Evolutionary conservation across 768 basidiomycete genomes (phyloP).

Genomic region (Dentipellis sp.): DNA sequence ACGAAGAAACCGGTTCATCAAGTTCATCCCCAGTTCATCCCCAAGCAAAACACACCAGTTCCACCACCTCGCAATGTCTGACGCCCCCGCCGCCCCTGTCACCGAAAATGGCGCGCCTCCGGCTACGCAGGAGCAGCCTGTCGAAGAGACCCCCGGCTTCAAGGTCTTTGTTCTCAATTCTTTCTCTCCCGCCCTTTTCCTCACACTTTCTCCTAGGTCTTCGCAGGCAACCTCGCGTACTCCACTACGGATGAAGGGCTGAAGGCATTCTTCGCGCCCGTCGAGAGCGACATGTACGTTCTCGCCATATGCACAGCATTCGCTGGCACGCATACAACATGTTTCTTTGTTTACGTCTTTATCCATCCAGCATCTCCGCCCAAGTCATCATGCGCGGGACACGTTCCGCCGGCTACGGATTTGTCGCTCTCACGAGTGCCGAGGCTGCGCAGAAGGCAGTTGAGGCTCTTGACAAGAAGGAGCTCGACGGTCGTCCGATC

Average conservation of each 20-base stretch:
- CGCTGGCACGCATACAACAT: constrained; percentile 6
- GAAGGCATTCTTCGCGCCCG: constrained; percentile 87
- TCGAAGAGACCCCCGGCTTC: constrained; percentile 71
- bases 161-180: constrained; percentile 43
- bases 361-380: constrained; percentile 53
- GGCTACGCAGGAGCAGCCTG: constrained; percentile 55
- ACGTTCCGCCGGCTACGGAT: constrained; percentile 88
- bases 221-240: constrained; percentile 94
- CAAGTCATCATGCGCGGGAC: constrained; percentile 81
- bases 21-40: constrained; percentile 39
- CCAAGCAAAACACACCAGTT: constrained; percentile 43
- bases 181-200: constrained; percentile 12
- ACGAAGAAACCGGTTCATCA: constrained; percentile 80
- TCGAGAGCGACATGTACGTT: constrained; percentile 80
- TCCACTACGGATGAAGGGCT: constrained; percentile 91
- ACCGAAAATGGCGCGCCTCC: constrained; percentile 79
- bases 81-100: constrained; percentile 81
- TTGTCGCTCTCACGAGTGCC: constrained; percentile 72
- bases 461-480: constrained; percentile 75
- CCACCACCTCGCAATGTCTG: constrained; percentile 70
- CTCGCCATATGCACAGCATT: constrained; percentile 12
- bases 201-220: constrained; percentile 47
- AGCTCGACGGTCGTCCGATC: constrained; percentile 83
- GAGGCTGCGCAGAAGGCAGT: constrained; percentile 86
- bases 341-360: constrained; percentile 11